These are phyloP conservation scores for Trametes hirsuta DNA, from an alignment of 1,284 basidiomycete species.

Conservation along the genomic window DNA sequence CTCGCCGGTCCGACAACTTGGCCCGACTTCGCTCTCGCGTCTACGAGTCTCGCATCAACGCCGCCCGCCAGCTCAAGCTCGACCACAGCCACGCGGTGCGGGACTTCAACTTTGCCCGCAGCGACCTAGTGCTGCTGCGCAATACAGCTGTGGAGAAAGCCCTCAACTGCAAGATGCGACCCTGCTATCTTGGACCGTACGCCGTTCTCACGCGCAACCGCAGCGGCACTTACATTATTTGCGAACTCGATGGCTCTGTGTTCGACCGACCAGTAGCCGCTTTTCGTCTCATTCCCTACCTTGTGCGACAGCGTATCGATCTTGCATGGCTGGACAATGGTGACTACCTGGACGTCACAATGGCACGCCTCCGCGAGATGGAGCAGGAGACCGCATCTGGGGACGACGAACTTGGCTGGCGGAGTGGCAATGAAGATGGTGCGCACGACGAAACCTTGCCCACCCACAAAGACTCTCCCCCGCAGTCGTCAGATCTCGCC, in stretches of 20 bases:
- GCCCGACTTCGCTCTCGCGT: constrained; percentile 19
- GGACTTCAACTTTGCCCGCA: constrained; percentile 39
- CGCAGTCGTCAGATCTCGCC: background rate
- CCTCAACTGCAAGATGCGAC: constrained; percentile 36
- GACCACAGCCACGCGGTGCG: constrained; percentile 30
- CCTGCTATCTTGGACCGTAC: constrained; percentile 13
- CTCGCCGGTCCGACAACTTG: constrained; percentile 27
- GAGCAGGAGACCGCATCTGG: background rate
- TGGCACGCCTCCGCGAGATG: constrained; percentile 7
- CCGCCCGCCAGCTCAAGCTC: constrained; percentile 26
- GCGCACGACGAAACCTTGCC: background rate
- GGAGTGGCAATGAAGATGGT: background rate
- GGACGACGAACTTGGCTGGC: background rate
- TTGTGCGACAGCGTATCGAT: constrained; percentile 7
- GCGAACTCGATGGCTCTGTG: constrained; percentile 38
- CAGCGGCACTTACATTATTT: constrained; percentile 37
- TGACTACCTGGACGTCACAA: constrained; percentile 7
- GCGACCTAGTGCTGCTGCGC: constrained; percentile 39
- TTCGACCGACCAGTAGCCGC: constrained; percentile 32
- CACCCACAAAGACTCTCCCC: background rate
- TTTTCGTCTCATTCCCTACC: constrained; percentile 40
- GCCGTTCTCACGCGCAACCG: constrained; percentile 36
- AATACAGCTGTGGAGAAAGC: constrained; percentile 41
- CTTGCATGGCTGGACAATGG: constrained; percentile 2
- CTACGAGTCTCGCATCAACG: constrained; percentile 24